Evolutionary conservation across 192 early-diverging fungal genomes (phyloP).

Genomic region (Coemansia sp.): DNA sequence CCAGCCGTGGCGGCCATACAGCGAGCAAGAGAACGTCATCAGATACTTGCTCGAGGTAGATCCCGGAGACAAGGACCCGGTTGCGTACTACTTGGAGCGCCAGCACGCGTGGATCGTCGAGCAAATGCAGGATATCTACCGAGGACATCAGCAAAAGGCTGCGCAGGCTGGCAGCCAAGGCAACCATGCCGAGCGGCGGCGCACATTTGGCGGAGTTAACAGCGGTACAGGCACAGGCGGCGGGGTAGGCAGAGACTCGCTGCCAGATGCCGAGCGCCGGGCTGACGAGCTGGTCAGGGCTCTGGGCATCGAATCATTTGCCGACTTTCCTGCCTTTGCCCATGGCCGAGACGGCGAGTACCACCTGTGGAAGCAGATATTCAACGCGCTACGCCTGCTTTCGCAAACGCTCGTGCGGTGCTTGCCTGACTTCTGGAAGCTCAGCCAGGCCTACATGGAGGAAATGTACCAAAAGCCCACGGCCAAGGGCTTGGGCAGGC

Average conservation of each 20-base stretch:
- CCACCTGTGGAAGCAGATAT: slow-evolving; percentile 73
- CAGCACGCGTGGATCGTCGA: slow-evolving; percentile 87
- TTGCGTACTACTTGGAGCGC: slow-evolving; percentile 84
- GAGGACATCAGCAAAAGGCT: slow-evolving; percentile 58
- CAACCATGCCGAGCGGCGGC: slow-evolving; percentile 27
- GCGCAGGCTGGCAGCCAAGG: slow-evolving; percentile 22
- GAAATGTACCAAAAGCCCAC: slow-evolving; percentile 67
- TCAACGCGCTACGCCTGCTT: slow-evolving; percentile 70
- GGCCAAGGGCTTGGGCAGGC: slow-evolving; percentile 39
- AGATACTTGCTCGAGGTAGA: slow-evolving; percentile 63
- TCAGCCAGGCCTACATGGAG: slow-evolving; percentile 86
- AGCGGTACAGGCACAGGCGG: neutral
- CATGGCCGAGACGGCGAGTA: slow-evolving; percentile 49
- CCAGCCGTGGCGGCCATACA: slow-evolving; percentile 76
- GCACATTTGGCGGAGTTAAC: slow-evolving; percentile 16
- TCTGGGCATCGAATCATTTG: slow-evolving; percentile 43
- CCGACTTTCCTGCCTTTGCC: slow-evolving; percentile 40
- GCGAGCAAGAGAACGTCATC: slow-evolving; percentile 89
- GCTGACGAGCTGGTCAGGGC: slow-evolving; percentile 49
- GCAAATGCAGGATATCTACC: slow-evolving; percentile 72
- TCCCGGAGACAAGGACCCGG: slow-evolving; percentile 82
- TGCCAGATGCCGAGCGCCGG: slow-evolving; percentile 30
- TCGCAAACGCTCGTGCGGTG: slow-evolving; percentile 75
- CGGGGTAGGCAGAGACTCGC: slow-evolving; percentile 8
- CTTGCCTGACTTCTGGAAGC: slow-evolving; percentile 92